phyloP scores from a whole-genome alignment of 2,329 filamentous ascomycete genomes.

The Thielaviopsis ethacetica region DNA sequence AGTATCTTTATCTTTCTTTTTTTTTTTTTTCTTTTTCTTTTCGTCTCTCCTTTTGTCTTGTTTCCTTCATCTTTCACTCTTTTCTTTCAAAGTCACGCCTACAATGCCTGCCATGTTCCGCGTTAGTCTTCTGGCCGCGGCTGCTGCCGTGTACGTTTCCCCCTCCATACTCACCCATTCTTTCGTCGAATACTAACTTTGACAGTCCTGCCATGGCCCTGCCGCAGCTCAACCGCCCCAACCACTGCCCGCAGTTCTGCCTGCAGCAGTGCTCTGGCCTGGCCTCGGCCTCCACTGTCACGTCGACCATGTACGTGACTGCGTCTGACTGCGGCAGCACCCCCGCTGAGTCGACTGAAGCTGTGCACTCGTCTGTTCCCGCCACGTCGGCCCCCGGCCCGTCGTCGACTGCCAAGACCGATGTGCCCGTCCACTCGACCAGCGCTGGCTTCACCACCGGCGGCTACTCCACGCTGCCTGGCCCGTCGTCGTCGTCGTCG shows the following conservation, averaged over 20 bases:
- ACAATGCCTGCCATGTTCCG: slow-evolving; percentile 8
- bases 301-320: slow-evolving; percentile 8
- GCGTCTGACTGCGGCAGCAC: slow-evolving; percentile 1
- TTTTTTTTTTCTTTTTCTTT: background rate
- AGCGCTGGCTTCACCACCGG: background rate
- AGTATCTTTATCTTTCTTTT: background rate
- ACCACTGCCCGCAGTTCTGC: slow-evolving; percentile 7
- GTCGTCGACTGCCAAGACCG: background rate
- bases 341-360: background rate
- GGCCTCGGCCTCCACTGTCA: slow-evolving; percentile 6
- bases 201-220: slow-evolving; percentile 3
- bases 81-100: background rate
- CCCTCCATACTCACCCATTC: background rate
- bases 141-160: slow-evolving; percentile 8
- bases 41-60: background rate
- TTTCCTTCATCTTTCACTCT: background rate
- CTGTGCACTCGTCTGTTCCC: background rate
- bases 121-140: slow-evolving; percentile 5
- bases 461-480: background rate
- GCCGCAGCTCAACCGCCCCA: slow-evolving; percentile 1
- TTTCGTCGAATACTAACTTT: background rate
- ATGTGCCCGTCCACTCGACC: background rate
- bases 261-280: slow-evolving; percentile 8
- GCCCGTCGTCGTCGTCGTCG: background rate
- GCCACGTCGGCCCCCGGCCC: background rate